phyloP scores from a whole-genome alignment of 257 asterid species.

The Plantago elongata region DNA sequence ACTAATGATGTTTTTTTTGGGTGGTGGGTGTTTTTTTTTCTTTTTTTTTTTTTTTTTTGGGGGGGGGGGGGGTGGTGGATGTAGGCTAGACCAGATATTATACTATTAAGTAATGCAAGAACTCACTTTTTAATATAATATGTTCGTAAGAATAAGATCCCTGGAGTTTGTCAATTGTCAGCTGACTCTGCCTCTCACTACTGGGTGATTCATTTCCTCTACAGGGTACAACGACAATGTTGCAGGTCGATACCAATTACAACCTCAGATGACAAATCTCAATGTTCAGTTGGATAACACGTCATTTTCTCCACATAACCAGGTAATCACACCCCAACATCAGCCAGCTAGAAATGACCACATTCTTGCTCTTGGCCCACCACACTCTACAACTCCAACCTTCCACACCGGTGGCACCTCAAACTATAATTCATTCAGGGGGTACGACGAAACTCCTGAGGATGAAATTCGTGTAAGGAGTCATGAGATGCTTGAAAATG shows the following conservation, averaged over 20 bases:
- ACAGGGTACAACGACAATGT: slow-evolving; percentile 52
- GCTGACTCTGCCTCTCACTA: slow-evolving; percentile 10
- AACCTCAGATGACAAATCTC: slow-evolving; percentile 51
- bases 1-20: no score
- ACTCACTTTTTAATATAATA: no score
- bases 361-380: slow-evolving; percentile 57
- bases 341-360: slow-evolving; percentile 46
- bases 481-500: slow-evolving; percentile 90
- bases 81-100: background rate
- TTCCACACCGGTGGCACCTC: slow-evolving; percentile 52
- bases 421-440: slow-evolving; percentile 43
- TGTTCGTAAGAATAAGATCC: no score
- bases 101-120: no score
- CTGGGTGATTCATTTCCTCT: slow-evolving; percentile 16
- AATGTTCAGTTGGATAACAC: slow-evolving; percentile 40
- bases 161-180: background rate
- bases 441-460: slow-evolving; percentile 59
- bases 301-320: slow-evolving; percentile 45
- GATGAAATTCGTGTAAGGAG: slow-evolving; percentile 85
- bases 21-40: no score
- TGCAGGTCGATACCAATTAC: slow-evolving; percentile 43
- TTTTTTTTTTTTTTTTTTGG: no score
- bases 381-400: slow-evolving; percentile 44
- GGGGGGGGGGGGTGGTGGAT: background rate
- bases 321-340: slow-evolving; percentile 38